Conservation (phyloP, 208 protist species). For the Leishmania martiniquensis region DNA sequence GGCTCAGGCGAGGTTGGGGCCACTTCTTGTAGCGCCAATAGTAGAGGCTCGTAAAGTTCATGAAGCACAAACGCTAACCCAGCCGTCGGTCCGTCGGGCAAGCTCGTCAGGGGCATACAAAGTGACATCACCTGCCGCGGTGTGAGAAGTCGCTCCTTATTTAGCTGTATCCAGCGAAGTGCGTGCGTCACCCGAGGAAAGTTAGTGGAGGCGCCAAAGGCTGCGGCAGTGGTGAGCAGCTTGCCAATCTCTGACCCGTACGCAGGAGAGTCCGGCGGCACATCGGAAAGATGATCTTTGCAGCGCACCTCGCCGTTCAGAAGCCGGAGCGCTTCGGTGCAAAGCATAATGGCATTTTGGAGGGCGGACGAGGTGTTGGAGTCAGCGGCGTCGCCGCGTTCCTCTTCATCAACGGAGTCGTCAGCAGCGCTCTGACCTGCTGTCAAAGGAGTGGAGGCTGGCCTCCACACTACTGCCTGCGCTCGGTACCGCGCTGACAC, state of each 20-base stretch:
- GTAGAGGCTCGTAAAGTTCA: conserved; percentile 52
- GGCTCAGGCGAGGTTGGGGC: background rate
- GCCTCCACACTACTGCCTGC: background rate
- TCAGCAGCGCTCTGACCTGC: background rate
- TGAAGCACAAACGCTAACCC: conserved; percentile 56
- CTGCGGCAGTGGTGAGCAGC: conserved; percentile 58
- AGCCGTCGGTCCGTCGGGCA: conserved; percentile 57
- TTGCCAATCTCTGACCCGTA: conserved; percentile 83
- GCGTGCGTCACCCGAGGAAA: conserved; percentile 59
- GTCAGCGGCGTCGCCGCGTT: background rate
- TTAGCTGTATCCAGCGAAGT: conserved; percentile 52
- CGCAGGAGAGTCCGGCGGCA: conserved; percentile 29
- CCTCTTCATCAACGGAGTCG: background rate
- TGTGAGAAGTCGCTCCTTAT: conserved; percentile 42
- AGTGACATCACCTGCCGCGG: conserved; percentile 84
- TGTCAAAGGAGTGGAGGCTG: conserved; percentile 4
- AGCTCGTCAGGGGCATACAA: conserved; percentile 61
- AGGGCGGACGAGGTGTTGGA: background rate
- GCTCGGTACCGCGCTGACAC: conserved; percentile 2
- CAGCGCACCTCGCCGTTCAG: conserved; percentile 55
- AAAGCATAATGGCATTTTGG: conserved; percentile 26
- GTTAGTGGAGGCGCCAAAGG: conserved; percentile 67
- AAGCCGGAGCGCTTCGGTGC: conserved; percentile 58
- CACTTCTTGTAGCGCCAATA: conserved; percentile 35
- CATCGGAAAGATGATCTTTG: conserved; percentile 63